These are phyloP conservation scores for Diaporthe sp. DNA, from an alignment of 2,329 filamentous ascomycete species.

Conservation along the genomic window DNA sequence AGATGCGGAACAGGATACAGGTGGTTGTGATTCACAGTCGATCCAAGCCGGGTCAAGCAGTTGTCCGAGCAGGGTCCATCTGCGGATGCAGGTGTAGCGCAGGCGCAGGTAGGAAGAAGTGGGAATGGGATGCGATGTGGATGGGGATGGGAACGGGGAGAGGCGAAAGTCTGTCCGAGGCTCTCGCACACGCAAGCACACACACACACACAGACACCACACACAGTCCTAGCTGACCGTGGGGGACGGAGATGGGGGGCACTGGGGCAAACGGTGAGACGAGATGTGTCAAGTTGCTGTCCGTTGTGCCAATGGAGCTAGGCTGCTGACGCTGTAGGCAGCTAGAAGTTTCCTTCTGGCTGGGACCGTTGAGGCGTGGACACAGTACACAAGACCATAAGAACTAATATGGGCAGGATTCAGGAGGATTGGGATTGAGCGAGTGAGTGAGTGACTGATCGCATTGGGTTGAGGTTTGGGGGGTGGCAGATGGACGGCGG, in stretches of 20 bases:
- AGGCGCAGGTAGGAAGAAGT: neutral
- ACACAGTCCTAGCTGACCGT: slow-evolving; percentile 6
- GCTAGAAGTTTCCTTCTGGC: slow-evolving; percentile 27
- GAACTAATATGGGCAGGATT: slow-evolving; percentile 31
- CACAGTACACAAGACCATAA: slow-evolving; percentile 29
- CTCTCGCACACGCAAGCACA: neutral
- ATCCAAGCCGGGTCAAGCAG: slow-evolving; percentile 14
- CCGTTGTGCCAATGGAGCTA: slow-evolving; percentile 4
- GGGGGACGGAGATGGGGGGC: neutral
- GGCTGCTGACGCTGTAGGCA: neutral
- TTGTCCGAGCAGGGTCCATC: slow-evolving; percentile 26
- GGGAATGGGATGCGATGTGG: slow-evolving; percentile 3
- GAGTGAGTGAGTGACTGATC: slow-evolving; percentile 1
- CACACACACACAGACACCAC: no score
- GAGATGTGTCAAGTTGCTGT: slow-evolving; percentile 13
- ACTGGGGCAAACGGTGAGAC: slow-evolving; percentile 16
- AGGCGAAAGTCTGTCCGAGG: slow-evolving; percentile 18
- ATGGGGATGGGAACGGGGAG: slow-evolving; percentile 15
- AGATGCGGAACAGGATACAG: neutral
- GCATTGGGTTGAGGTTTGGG: neutral
- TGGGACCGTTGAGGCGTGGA: slow-evolving; percentile 20
- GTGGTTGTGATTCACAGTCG: neutral
- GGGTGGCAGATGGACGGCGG: slow-evolving; percentile 31
- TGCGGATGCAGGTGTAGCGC: slow-evolving; percentile 1
- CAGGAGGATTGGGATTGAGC: slow-evolving; percentile 34